Evolutionary conservation across 1,284 basidiomycete genomes (phyloP).

Genomic region (Meripilus lineatus): DNA sequence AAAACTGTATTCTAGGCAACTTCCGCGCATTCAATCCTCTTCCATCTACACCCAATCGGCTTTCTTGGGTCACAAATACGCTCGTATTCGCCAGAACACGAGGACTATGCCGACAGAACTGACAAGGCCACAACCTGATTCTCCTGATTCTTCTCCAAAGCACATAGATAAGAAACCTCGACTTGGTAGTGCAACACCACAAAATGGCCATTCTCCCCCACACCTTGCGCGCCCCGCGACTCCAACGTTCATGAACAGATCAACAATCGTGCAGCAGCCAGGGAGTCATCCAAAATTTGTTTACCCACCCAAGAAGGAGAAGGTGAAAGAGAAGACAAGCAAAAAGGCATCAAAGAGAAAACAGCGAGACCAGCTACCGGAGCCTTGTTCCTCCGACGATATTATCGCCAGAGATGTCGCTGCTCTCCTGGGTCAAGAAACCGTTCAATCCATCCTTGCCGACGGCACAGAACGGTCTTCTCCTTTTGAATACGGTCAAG

Average conservation of each 20-base stretch:
- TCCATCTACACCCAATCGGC: too few relatives aligned
- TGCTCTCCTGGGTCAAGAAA: constrained; percentile 59
- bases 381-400: constrained; percentile 69
- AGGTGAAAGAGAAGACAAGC: constrained; percentile 14
- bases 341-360: constrained; percentile 18
- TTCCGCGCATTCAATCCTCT: too few relatives aligned
- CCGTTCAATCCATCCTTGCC: constrained; percentile 45
- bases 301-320: constrained; percentile 17
- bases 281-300: constrained; percentile 2
- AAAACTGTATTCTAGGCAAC: too few relatives aligned
- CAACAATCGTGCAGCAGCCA: too few relatives aligned
- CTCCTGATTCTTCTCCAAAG: neutral
- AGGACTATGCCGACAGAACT: too few relatives aligned
- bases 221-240: too few relatives aligned
- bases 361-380: constrained; percentile 37
- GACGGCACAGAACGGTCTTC: constrained; percentile 49
- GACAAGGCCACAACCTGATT: neutral
- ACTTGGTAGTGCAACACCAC: too few relatives aligned
- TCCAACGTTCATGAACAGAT: too few relatives aligned
- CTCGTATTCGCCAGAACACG: too few relatives aligned
- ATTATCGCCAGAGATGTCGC: constrained; percentile 71
- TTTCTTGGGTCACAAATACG: too few relatives aligned
- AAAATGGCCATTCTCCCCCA: too few relatives aligned
- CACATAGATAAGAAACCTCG: constrained; percentile 36
- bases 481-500: constrained; percentile 57